Percentiles rank a stretch among this genome's conserved stretches.
Conservation (phyloP, 2,329 filamentous ascomycete species). For the Alternaria arborescens region DNA sequence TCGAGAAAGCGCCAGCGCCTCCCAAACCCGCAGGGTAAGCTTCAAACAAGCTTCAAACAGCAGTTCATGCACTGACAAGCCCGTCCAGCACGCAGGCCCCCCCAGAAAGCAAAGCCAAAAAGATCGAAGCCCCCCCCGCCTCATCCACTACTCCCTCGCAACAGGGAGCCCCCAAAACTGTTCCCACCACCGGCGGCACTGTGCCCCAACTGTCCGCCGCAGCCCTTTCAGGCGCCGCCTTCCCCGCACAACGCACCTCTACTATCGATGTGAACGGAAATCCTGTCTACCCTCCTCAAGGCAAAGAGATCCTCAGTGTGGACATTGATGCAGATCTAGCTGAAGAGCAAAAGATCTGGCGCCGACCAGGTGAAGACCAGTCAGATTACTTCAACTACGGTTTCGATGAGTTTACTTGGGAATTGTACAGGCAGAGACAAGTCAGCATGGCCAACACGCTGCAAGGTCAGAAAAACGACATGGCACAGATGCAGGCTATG, state of each 20-base stretch:
- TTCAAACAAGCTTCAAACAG: not conserved
- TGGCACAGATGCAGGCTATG: constrained; percentile 69
- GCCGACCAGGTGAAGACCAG: constrained; percentile 90
- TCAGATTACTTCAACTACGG: constrained; percentile 99
- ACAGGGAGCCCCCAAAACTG: constrained; percentile 16
- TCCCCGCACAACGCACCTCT: constrained; percentile 74
- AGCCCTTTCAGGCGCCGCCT: constrained; percentile 53
- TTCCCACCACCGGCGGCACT: constrained; percentile 18
- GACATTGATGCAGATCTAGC: constrained; percentile 63
- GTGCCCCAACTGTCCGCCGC: constrained; percentile 33
- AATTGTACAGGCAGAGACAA: constrained; percentile 90
- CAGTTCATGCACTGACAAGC: constrained; percentile 23
- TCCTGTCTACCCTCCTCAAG: constrained; percentile 75
- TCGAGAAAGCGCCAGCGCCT: constrained; percentile 56
- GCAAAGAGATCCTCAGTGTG: constrained; percentile 74
- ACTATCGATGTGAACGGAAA: constrained; percentile 85
- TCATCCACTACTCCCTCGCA: constrained; percentile 31
- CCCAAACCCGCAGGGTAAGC: constrained; percentile 48
- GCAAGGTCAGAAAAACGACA: constrained; percentile 77
- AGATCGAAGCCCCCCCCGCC: constrained; percentile 46
- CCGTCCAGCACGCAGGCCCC: constrained; percentile 31
- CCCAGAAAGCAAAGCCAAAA: constrained; percentile 49
- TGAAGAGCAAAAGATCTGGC: constrained; percentile 90
- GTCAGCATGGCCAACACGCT: constrained; percentile 79
- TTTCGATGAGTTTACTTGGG: constrained; percentile 98